A percentile compares a stretch with the other conserved stretches of the same genome.
Evolutionary conservation across 176 grass and related monocot genomes (phyloP).

Genomic region (Triticum urartu): DNA sequence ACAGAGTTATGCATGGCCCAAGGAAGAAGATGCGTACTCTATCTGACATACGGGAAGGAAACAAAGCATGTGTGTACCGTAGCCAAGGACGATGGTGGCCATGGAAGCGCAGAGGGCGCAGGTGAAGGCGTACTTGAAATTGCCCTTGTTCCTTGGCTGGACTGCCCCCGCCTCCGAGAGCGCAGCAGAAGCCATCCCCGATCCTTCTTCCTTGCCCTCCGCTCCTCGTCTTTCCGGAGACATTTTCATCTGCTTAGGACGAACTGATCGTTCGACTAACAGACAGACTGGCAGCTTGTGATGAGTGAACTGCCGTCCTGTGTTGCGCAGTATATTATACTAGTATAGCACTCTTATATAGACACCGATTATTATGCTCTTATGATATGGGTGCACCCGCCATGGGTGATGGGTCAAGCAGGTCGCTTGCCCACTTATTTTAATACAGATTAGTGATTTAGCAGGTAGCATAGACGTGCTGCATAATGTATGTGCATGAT

Average conservation of each 20-base stretch:
- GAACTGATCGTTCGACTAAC: not conserved
- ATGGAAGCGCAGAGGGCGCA: conserved; percentile 51
- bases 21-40: not conserved
- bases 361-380: too few relatives aligned
- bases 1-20: not conserved
- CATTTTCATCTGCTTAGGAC: not conserved
- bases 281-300: not conserved
- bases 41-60: not conserved
- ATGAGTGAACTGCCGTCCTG: not conserved
- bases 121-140: conserved; percentile 30
- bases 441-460: too few relatives aligned
- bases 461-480: not conserved
- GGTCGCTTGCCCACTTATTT: too few relatives aligned
- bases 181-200: not conserved
- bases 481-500: not conserved
- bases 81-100: conserved; percentile 54
- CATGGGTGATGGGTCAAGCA: too few relatives aligned
- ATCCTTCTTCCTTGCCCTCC: not conserved
- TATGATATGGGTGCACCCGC: not conserved
- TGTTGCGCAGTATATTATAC: not conserved
- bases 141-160: conserved; percentile 5
- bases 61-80: conserved; percentile 17
- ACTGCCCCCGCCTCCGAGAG: conserved; percentile 10
- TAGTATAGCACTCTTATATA: not conserved
- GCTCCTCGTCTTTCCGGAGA: not conserved